Evolutionary conservation across 2,329 filamentous ascomycete genomes (phyloP).

Genomic region (Aspergillus candidus): DNA sequence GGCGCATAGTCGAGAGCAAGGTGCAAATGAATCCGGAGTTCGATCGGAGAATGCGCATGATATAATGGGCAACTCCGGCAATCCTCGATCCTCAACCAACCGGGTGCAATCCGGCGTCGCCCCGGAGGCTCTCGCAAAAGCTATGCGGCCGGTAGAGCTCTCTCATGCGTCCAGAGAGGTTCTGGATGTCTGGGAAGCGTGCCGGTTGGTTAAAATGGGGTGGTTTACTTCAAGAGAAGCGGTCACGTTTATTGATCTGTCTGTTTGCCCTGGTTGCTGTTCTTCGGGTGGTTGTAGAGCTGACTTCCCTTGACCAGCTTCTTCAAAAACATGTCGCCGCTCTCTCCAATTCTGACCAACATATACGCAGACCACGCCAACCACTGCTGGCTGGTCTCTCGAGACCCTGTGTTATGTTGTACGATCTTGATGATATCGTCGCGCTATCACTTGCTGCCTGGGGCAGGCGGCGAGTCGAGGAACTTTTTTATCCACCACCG

Average conservation of each 20-base stretch:
- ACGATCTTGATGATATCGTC: conserved; percentile 53
- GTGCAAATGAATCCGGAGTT: conserved; percentile 22
- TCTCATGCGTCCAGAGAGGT: conserved; percentile 30
- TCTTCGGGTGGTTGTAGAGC: background rate
- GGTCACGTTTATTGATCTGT: conserved; percentile 48
- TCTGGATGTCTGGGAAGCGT: conserved; percentile 44
- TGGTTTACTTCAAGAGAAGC: conserved; percentile 52
- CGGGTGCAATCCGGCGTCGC: conserved; percentile 15
- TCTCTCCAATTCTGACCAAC: conserved; percentile 47
- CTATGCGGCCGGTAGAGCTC: conserved; percentile 23
- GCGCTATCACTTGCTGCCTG: conserved; percentile 43
- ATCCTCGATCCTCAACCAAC: conserved; percentile 11
- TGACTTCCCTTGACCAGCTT: conserved; percentile 27
- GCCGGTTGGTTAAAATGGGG: conserved; percentile 51
- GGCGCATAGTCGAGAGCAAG: conserved; percentile 36
- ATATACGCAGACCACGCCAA: conserved; percentile 47
- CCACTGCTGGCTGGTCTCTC: conserved; percentile 44
- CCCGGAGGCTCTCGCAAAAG: conserved; percentile 16
- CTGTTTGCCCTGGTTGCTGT: conserved; percentile 10
- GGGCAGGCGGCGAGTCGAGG: conserved; percentile 41
- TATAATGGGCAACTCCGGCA: conserved; percentile 4
- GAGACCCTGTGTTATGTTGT: conserved; percentile 49
- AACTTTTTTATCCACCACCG: conserved; percentile 50
- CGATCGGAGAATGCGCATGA: conserved; percentile 18
- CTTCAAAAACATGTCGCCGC: conserved; percentile 46